phyloP scores from a whole-genome alignment of 371 early-diverging fungal species.

The Mortierella sp. region DNA sequence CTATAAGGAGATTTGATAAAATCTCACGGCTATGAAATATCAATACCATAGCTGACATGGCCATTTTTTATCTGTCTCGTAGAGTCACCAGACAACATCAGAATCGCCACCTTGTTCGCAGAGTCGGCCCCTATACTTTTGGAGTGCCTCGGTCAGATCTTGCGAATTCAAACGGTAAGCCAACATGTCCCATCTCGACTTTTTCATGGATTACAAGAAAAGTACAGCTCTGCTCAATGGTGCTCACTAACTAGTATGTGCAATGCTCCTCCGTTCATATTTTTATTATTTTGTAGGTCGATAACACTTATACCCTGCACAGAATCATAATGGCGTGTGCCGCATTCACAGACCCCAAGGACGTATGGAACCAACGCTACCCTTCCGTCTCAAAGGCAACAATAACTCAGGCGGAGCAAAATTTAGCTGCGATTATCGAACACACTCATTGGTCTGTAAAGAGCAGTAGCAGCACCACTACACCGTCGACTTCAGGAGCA shows the following conservation, averaged over 20 bases:
- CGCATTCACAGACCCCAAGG: constrained; percentile 45
- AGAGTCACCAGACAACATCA: constrained; percentile 23
- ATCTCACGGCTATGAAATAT: no score
- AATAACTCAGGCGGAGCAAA: constrained; percentile 15
- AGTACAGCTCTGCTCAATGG: no score
- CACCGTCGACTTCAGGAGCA: constrained; percentile 1
- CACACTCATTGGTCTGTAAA: constrained; percentile 40
- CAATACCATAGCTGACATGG: neutral
- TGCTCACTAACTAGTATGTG: neutral
- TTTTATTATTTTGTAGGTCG: constrained; percentile 19
- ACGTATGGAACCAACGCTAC: constrained; percentile 38
- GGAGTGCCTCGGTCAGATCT: constrained; percentile 28
- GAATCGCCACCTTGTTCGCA: constrained; percentile 24
- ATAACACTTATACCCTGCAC: constrained; percentile 44
- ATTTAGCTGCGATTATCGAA: constrained; percentile 19
- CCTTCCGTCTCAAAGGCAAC: neutral
- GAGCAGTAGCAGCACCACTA: neutral
- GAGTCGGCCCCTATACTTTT: constrained; percentile 7
- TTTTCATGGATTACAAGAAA: neutral
- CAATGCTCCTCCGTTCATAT: neutral
- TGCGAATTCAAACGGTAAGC: constrained; percentile 33
- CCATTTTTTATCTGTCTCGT: neutral
- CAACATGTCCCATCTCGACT: neutral
- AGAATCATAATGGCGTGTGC: constrained; percentile 44
- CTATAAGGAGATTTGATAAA: neutral